Conservation (phyloP, 2,329 filamentous ascomycete genomes). For the Stemphylium vesicarium region DNA sequence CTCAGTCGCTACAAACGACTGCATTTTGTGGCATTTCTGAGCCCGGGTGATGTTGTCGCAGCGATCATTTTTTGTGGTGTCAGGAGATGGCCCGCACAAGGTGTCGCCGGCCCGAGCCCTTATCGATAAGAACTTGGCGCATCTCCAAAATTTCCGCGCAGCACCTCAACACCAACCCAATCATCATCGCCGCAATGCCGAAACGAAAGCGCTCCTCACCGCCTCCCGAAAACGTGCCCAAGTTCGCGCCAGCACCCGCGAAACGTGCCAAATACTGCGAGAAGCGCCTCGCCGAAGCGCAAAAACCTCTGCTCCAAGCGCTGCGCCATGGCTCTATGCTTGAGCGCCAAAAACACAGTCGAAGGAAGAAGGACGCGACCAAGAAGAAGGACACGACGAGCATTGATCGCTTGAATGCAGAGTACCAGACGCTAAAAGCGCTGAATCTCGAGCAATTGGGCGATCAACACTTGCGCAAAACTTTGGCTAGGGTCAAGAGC, state of each 20-base stretch:
- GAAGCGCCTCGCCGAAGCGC: slow-evolving; percentile 59
- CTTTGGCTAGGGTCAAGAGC: slow-evolving; percentile 63
- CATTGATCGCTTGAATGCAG: slow-evolving; percentile 67
- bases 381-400: slow-evolving; percentile 55
- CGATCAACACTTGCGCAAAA: slow-evolving; percentile 63
- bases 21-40: no score
- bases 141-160: slow-evolving; percentile 18
- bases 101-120: background rate
- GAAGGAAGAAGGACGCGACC: slow-evolving; percentile 64
- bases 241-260: slow-evolving; percentile 11
- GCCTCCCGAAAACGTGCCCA: slow-evolving; percentile 12
- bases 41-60: no score
- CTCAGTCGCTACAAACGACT: no score
- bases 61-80: no score
- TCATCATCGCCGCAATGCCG: slow-evolving; percentile 31
- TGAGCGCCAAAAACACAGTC: slow-evolving; percentile 75
- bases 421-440: slow-evolving; percentile 64
- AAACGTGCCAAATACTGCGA: slow-evolving; percentile 32
- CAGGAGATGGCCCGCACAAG: background rate
- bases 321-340: slow-evolving; percentile 77
- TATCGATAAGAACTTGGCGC: slow-evolving; percentile 14
- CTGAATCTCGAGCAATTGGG: slow-evolving; percentile 60
- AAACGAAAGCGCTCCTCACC: slow-evolving; percentile 44
- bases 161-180: background rate
- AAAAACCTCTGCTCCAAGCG: slow-evolving; percentile 66